Percentiles rank a stretch among this genome's conserved stretches.
Evolutionary conservation across 163 green algal species (phyloP).

Genomic region (Chlamydomonas reinhardtii): DNA sequence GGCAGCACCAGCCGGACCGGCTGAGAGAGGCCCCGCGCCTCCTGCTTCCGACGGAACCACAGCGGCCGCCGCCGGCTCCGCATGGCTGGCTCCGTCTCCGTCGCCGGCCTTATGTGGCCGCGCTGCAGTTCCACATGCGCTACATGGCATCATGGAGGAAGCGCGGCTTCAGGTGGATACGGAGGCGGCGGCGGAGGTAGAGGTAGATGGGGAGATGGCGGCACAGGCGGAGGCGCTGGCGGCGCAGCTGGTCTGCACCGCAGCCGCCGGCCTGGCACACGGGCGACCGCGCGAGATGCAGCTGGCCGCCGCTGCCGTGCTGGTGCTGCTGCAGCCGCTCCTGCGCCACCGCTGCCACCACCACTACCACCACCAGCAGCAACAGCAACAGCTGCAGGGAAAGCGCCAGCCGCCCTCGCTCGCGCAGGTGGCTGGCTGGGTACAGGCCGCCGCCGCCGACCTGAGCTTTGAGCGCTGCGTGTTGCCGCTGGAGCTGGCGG

Average conservation of each 20-base stretch:
- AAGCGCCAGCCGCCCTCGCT: neutral
- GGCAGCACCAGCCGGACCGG: too few species aligned
- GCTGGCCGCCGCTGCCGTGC: slow-evolving; percentile 25
- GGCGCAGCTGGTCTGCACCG: slow-evolving; percentile 14
- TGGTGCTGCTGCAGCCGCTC: slow-evolving; percentile 9
- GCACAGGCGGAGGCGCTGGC: neutral
- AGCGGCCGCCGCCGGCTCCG: too few species aligned
- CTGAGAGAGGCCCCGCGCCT: too few species aligned
- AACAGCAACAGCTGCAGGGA: neutral
- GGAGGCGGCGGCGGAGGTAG: too few species aligned
- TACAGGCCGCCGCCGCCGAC: neutral
- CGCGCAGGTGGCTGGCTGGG: neutral
- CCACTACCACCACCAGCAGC: neutral
- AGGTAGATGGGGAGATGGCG: too few species aligned
- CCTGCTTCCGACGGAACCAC: too few species aligned
- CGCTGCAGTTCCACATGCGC: too few species aligned
- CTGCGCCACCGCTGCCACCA: neutral
- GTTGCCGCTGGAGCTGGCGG: slow-evolving; percentile 23
- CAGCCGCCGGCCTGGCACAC: slow-evolving; percentile 2
- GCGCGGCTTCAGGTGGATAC: too few species aligned
- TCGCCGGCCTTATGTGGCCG: too few species aligned
- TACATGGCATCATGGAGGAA: too few species aligned
- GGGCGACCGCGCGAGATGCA: slow-evolving; percentile 22
- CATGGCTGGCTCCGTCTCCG: too few species aligned
- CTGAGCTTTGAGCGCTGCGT: slow-evolving; percentile 20